Base-by-base conservation (phyloP, 768 basidiomycete species). In the Termitomyces sp. region DNA sequence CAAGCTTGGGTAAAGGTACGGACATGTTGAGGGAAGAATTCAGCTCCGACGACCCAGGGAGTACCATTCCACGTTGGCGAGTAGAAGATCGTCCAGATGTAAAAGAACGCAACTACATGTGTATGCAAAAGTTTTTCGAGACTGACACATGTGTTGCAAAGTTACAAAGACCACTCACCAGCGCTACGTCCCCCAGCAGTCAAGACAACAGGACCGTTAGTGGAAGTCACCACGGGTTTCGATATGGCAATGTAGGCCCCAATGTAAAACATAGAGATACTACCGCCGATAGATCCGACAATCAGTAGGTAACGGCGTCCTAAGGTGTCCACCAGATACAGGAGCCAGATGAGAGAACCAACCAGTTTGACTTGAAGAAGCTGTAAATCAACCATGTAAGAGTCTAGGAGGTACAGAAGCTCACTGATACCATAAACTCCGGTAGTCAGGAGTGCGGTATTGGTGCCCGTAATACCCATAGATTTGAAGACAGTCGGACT, bases 341-440 rank as follows among this genome's bases (percentile, higher is more conserved):
- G 62, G 34, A 77, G 59, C 72, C 71, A 81, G 51, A 80, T 51
- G 21, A 79, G 59, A 12, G 72, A 63, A n/a, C 71, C 69, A 16
- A 70, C 41, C 5, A 73, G 61, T 52, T 74, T 73, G 57, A 73
- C 70, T 68, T 14, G 27, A 37, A 52, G 10, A 25, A 10, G 30
- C 23, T 19, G 41, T 28, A 39, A 32, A 48, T 41, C 23, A 23
- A 28, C 14, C 16, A 14, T n/a, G 14, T 17, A 14, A 21, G n/a
- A 27, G 43, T 14, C n/a, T 8, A 27, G 14, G 25, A 47, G 39
- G 35, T 19, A 16, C 21, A 56, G 35, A 21, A 37, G 52, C 67
- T 74, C 71, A 70, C 79, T 73, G 35, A 79, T 70, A 12, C 80
- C 81, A 61, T 78, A 82, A 48, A 81, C 75, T 49, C 79, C 79